A percentile compares a stretch with the other conserved stretches of the same genome.
Conservation (phyloP, 2,329 filamentous ascomycete genomes). For the Scedosporium aurantiacum region DNA sequence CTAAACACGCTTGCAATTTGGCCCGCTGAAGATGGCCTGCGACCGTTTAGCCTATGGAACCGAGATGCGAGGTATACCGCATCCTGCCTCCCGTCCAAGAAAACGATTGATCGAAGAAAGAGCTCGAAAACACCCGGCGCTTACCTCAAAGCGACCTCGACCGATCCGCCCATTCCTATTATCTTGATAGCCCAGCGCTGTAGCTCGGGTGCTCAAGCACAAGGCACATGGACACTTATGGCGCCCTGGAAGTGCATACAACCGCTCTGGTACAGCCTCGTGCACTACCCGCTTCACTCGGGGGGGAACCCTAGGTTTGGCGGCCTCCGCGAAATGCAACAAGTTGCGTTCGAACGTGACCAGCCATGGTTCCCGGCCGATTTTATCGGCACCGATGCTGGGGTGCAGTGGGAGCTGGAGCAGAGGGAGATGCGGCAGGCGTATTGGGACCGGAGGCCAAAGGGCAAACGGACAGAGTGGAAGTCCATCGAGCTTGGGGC, state of each 20-base stretch:
- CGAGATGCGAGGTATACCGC: constrained; percentile 54
- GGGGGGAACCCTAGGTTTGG: constrained; percentile 76
- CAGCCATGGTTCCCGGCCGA: constrained; percentile 81
- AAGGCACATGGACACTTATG: constrained; percentile 71
- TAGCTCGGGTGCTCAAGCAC: constrained; percentile 33
- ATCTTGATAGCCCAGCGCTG: constrained; percentile 54
- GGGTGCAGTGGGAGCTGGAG: constrained; percentile 64
- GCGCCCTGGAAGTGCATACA: constrained; percentile 84
- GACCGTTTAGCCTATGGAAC: constrained; percentile 52
- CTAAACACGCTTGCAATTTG: constrained; percentile 54
- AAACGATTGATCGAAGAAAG: constrained; percentile 69
- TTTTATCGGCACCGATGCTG: constrained; percentile 67
- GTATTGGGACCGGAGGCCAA: constrained; percentile 47
- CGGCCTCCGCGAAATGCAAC: constrained; percentile 66
- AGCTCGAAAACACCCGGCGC: constrained; percentile 50
- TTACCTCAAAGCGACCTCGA: constrained; percentile 41
- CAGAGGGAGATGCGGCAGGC: constrained; percentile 41
- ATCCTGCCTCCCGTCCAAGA: constrained; percentile 60
- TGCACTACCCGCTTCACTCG: constrained; percentile 69
- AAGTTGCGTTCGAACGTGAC: constrained; percentile 70
- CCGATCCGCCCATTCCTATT: constrained; percentile 69
- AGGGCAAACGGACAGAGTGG: constrained; percentile 70
- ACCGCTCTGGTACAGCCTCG: constrained; percentile 74
- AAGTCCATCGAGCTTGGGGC: constrained; percentile 61
- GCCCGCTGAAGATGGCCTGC: constrained; percentile 46